Evolutionary conservation across 306 rosid genomes (phyloP).

Genomic region (Acmispon strigosus): DNA sequence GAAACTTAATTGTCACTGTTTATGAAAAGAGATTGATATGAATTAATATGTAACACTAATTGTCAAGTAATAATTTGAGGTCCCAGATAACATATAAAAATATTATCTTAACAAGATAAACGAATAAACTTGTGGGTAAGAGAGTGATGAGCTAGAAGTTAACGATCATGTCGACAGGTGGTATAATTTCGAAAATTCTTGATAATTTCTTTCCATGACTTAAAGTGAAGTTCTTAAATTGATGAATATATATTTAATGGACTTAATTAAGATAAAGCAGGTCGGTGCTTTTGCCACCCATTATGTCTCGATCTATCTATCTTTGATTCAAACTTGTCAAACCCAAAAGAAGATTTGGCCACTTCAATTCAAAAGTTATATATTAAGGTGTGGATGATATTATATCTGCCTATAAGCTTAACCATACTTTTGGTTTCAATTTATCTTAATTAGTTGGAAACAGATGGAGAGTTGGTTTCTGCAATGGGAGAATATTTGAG

Average conservation of each 20-base stretch:
- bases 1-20: neutral
- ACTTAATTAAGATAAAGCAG: constrained; percentile 1
- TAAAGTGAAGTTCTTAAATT: constrained; percentile 26
- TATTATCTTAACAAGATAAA: neutral
- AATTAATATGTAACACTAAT: neutral
- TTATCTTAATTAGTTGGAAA: constrained; percentile 26
- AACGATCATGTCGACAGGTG: constrained; percentile 14
- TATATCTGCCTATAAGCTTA: neutral
- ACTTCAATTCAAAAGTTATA: constrained; percentile 7
- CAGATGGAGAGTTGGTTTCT: constrained; percentile 32
- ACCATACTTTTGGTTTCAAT: constrained; percentile 13
- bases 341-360: constrained; percentile 34
- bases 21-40: neutral
- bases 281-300: constrained; percentile 45
- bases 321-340: constrained; percentile 25
- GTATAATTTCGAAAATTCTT: constrained; percentile 22
- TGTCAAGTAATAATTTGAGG: neutral
- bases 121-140: neutral
- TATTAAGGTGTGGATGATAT: constrained; percentile 20
- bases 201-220: constrained; percentile 22
- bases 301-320: constrained; percentile 6
- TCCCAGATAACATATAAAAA: neutral
- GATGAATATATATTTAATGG: neutral
- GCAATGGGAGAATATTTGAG: neutral
- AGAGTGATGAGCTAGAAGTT: constrained; percentile 2